Evolutionary conservation across 2,329 filamentous ascomycete species (phyloP).

Genomic region (Thermoascus crustaceus): DNA sequence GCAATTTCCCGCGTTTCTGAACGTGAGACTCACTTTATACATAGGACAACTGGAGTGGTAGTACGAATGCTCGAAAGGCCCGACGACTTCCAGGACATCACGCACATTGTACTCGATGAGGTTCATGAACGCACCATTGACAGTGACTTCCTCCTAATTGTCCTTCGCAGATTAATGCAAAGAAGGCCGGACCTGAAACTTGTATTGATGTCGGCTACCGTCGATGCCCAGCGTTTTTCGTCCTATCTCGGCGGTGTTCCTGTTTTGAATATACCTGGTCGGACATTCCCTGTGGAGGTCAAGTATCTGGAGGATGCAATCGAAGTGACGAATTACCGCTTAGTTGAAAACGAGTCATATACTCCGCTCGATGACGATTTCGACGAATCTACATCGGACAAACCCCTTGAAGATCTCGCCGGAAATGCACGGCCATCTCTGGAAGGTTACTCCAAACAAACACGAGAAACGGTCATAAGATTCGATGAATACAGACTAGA

Average conservation of each 20-base stretch:
- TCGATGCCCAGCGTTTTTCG: slow-evolving; percentile 87
- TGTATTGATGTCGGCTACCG: slow-evolving; percentile 93
- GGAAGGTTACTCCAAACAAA: slow-evolving; percentile 65
- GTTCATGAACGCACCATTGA: slow-evolving; percentile 96
- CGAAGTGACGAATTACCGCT: slow-evolving; percentile 68
- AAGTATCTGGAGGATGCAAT: slow-evolving; percentile 88
- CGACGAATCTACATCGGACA: slow-evolving; percentile 37
- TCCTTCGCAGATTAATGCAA: slow-evolving; percentile 72
- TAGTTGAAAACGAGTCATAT: slow-evolving; percentile 51
- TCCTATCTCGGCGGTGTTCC: slow-evolving; percentile 78
- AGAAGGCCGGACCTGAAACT: slow-evolving; percentile 79
- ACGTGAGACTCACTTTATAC: slow-evolving; percentile 9
- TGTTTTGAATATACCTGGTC: slow-evolving; percentile 80
- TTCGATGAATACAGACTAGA: slow-evolving; percentile 91
- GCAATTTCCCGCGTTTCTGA: background rate
- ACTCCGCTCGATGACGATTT: slow-evolving; percentile 38
- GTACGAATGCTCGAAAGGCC: slow-evolving; percentile 93
- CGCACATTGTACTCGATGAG: slow-evolving; percentile 92
- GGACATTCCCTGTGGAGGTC: slow-evolving; percentile 86
- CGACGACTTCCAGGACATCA: slow-evolving; percentile 78
- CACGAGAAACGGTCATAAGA: slow-evolving; percentile 62
- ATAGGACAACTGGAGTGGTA: slow-evolving; percentile 67
- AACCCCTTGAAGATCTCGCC: slow-evolving; percentile 44
- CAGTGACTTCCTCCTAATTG: slow-evolving; percentile 89
- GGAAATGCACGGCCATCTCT: slow-evolving; percentile 58